These are phyloP conservation scores for Tricholoma terreum DNA, from an alignment of 768 basidiomycete species.

Conservation along the genomic window DNA sequence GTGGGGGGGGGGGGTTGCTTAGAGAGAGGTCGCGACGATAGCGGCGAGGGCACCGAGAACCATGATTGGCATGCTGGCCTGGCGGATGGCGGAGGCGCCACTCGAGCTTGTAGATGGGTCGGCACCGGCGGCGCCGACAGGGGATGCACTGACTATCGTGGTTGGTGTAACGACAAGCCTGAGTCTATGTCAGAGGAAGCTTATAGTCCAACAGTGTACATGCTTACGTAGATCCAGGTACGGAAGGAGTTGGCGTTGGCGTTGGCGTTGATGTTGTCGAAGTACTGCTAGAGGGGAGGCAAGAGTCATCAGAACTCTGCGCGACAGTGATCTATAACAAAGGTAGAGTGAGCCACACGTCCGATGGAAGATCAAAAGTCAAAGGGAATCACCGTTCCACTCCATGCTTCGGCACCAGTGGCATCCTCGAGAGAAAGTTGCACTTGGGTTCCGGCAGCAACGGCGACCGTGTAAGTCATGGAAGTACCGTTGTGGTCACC, in stretches of 20 bases:
- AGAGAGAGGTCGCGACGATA: slow-evolving; percentile 34
- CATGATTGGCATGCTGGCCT: slow-evolving; percentile 40
- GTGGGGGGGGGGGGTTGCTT: no score
- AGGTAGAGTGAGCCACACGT: slow-evolving; percentile 1
- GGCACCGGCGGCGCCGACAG: slow-evolving; percentile 41
- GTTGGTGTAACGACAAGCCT: slow-evolving; percentile 23
- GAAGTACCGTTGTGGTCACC: slow-evolving; percentile 48
- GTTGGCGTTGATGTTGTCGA: slow-evolving; percentile 9
- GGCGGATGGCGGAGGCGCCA: slow-evolving; percentile 33
- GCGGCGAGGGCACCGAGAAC: slow-evolving; percentile 40
- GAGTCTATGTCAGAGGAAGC: not conserved
- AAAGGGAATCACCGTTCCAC: slow-evolving; percentile 43
- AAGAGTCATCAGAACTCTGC: slow-evolving; percentile 36
- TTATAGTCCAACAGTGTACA: not conserved
- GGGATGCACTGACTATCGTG: slow-evolving; percentile 10
- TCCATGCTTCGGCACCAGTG: slow-evolving; percentile 64
- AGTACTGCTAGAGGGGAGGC: slow-evolving; percentile 23
- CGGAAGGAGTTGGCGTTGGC: slow-evolving; percentile 10
- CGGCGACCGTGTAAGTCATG: slow-evolving; percentile 41
- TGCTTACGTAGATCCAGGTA: slow-evolving; percentile 18
- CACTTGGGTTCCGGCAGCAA: slow-evolving; percentile 48
- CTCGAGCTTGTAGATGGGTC: slow-evolving; percentile 27
- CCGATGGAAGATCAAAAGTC: slow-evolving; percentile 10
- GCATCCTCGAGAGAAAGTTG: slow-evolving; percentile 54
- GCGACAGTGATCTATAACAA: slow-evolving; percentile 37